Conservation (phyloP, 2,329 filamentous ascomycete genomes). For the Xylariaceae sp. region DNA sequence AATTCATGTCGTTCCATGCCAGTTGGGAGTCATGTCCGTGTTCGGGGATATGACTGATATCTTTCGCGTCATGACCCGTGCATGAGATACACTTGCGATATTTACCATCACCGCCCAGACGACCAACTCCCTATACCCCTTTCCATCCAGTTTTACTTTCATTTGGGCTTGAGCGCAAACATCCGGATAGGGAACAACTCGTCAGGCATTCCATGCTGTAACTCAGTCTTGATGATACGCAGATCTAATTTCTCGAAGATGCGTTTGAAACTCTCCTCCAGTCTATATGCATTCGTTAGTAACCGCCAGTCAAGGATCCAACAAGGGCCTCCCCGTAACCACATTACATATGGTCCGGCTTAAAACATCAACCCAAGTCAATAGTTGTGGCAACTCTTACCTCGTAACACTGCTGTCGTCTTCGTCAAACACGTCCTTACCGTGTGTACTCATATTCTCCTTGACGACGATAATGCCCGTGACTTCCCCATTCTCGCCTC, state of each 20-base stretch:
- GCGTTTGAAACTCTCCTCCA: conserved; percentile 63
- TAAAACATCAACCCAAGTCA: conserved; percentile 21
- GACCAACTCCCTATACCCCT: conserved; percentile 9
- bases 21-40: neutral
- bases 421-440: conserved; percentile 66
- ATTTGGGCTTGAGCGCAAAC: conserved; percentile 63
- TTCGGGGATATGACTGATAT: neutral
- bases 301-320: conserved; percentile 1
- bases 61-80: neutral
- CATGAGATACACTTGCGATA: conserved; percentile 1
- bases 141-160: conserved; percentile 26
- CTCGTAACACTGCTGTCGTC: conserved; percentile 72
- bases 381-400: conserved; percentile 37
- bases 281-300: conserved; percentile 39
- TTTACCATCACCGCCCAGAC: conserved; percentile 35
- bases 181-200: conserved; percentile 68
- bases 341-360: neutral
- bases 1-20: neutral
- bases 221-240: conserved; percentile 61
- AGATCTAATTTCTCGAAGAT: conserved; percentile 68
- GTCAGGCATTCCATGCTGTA: conserved; percentile 52
- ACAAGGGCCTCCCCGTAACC: neutral
- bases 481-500: conserved; percentile 26
- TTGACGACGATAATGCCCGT: conserved; percentile 64
- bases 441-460: conserved; percentile 64